phyloP scores from a whole-genome alignment of 2,329 filamentous ascomycete species.

The Penicillium sp. region DNA sequence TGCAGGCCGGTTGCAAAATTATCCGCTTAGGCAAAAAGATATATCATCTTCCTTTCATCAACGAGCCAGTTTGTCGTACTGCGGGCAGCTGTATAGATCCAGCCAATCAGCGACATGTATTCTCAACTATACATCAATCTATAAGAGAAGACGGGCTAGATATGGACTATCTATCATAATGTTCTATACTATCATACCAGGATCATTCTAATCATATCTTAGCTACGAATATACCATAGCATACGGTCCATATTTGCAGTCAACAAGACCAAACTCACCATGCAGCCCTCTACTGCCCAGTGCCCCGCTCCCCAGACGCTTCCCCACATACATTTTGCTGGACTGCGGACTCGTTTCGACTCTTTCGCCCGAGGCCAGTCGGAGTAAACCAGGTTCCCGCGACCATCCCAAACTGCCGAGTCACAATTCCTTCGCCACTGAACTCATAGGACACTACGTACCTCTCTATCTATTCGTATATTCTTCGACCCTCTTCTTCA shows the following conservation, averaged over 20 bases:
- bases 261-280: background rate
- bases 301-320: slow-evolving; percentile 18
- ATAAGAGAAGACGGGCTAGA: background rate
- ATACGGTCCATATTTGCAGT: background rate
- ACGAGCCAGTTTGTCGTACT: background rate
- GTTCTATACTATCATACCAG: background rate
- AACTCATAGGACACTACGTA: no score
- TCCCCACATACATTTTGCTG: slow-evolving; percentile 22
- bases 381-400: slow-evolving; percentile 22
- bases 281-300: background rate
- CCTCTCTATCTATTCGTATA: no score
- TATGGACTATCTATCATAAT: background rate
- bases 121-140: background rate
- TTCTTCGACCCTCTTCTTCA: no score
- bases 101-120: slow-evolving; percentile 9
- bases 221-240: background rate
- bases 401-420: slow-evolving; percentile 16
- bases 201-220: background rate
- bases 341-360: slow-evolving; percentile 7
- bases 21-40: slow-evolving; percentile 16
- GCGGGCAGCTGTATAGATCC: background rate
- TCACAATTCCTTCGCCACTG: background rate
- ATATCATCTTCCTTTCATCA: slow-evolving; percentile 9
- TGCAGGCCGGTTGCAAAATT: slow-evolving; percentile 23
- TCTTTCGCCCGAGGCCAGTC: slow-evolving; percentile 2